phyloP scores from a whole-genome alignment of 148 eudicot genomes.

The Beta vulgaris region DNA sequence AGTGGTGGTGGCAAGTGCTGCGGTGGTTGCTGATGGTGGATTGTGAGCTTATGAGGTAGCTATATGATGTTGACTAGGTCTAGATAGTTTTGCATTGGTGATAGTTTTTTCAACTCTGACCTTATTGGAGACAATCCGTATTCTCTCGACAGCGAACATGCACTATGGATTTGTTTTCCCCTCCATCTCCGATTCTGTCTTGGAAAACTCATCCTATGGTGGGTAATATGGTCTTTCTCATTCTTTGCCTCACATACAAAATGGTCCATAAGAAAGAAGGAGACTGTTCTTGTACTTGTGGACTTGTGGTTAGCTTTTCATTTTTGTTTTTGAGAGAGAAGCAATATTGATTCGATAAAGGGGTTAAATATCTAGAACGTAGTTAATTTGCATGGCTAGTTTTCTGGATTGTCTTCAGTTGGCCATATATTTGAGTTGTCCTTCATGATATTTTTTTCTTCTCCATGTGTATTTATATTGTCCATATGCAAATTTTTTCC shows the following conservation, averaged over 20 bases:
- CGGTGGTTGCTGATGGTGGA: not conserved
- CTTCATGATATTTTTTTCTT: not conserved
- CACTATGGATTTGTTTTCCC: not conserved
- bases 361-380: not conserved
- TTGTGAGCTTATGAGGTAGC: not conserved
- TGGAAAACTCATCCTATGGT: not conserved
- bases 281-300: not conserved
- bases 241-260: not conserved
- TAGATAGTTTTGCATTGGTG: not conserved
- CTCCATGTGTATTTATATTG: not conserved
- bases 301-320: not conserved
- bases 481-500: not conserved
- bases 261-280: not conserved
- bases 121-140: not conserved
- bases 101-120: not conserved
- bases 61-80: not conserved
- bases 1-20: not conserved
- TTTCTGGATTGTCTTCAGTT: not conserved
- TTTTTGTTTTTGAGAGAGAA: not conserved
- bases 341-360: not conserved
- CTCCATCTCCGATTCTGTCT: not conserved
- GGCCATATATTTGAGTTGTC: not conserved
- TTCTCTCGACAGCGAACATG: too few species aligned
- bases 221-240: not conserved
- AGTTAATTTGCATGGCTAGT: not conserved